Base-by-base conservation (phyloP, 768 basidiomycete genomes). In the Gyrodon lividus region DNA sequence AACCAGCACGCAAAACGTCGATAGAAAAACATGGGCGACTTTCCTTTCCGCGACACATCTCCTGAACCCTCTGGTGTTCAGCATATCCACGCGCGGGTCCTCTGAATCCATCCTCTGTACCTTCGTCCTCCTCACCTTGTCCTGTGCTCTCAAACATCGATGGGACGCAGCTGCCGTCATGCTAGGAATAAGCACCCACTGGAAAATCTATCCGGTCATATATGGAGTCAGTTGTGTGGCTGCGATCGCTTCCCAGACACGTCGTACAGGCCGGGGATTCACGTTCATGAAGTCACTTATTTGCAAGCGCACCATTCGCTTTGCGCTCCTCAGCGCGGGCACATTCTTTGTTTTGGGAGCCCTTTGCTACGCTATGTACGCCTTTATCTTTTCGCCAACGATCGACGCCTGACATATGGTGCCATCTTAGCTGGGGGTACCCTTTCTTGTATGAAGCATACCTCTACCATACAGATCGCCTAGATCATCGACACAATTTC, bases 401-500 rank as follows among this genome's bases (percentile, higher is more conserved):
- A 45, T 19, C 7, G 26, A 17, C 12, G n/a, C 16, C 48, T 53
- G 34, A 52, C 37, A 44, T 39, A 46, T 28, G 9, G 10, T 35
- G 9, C 26, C 43, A 17, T 45, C 39, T 41, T 59, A 98, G 96
- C 44, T 99, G 97, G 95, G 97, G 97, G 16, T 77, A 87, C 56
- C 87, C 96, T 0, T 97, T 98, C 74, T 70, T 98, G 17, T 77
- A 89, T 49, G 89, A 98, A 66, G 86, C 97, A 1, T 98, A 93
- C 68, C 76, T 98, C 13, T 98, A 98, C 67, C 97, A 98, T 59
- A 72, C 92, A 9, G 82, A 86, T 56, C 83, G 97, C 17, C 83
- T 91, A 17, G 97, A 99, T 70, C 95, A 98, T 61, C 87, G 96
- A 49, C 97, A 98, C 70, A 99, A 99, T 68, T 98, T 99, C 71